Conservation (phyloP, 176 grass and related monocot genomes). For the Oryza meyeriana region DNA sequence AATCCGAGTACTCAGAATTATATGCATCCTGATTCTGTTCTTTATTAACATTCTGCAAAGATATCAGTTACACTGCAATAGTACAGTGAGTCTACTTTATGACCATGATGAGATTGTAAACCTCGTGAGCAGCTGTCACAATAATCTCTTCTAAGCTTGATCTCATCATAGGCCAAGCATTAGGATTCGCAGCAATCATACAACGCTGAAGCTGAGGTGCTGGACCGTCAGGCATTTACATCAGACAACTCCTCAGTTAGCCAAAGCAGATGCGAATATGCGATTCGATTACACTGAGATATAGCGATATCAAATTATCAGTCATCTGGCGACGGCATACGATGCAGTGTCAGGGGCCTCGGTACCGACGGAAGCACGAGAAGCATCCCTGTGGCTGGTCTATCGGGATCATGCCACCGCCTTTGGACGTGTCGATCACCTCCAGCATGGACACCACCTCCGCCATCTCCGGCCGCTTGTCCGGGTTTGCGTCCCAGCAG, state of each 20-base stretch:
- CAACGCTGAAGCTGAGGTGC: not conserved
- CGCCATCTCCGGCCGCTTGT: constrained; percentile 88
- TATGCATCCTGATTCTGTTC: not conserved
- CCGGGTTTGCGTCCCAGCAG: constrained; percentile 94
- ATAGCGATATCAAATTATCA: constrained; percentile 3
- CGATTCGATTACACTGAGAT: constrained; percentile 48
- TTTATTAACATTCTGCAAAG: constrained; percentile 12
- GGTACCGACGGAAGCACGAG: constrained; percentile 58
- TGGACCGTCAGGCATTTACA: constrained; percentile 23
- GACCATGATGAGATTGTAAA: constrained; percentile 11
- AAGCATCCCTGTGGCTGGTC: constrained; percentile 82
- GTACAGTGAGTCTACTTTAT: constrained; percentile 21
- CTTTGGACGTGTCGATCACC: constrained; percentile 93
- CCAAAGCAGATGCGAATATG: constrained; percentile 39
- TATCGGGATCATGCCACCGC: constrained; percentile 84
- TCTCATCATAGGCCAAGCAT: not conserved
- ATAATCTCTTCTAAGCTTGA: constrained; percentile 11
- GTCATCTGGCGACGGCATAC: not conserved
- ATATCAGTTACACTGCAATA: not conserved
- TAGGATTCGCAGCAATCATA: constrained; percentile 11
- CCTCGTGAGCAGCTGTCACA: not conserved
- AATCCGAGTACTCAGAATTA: not conserved
- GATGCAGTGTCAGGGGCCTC: constrained; percentile 59
- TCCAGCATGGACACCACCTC: constrained; percentile 93
- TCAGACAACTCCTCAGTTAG: constrained; percentile 11